A percentile compares a stretch with the other conserved stretches of the same genome.
phyloP scores from a whole-genome alignment of 371 early-diverging fungal species.

The Neoconidiobolus thromboides region DNA sequence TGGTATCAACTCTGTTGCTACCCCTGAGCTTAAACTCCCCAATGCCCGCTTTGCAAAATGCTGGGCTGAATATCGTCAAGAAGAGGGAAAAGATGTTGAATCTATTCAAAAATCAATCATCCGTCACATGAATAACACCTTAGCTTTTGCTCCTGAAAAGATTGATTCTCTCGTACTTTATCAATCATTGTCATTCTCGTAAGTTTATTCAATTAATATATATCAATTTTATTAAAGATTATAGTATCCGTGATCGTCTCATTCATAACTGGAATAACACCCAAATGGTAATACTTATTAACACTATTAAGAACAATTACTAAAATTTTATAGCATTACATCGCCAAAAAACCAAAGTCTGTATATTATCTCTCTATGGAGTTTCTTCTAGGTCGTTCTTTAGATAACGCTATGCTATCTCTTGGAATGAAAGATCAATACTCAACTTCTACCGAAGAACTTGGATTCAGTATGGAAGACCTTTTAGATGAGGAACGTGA shows the following conservation, averaged over 20 bases:
- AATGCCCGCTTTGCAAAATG: constrained; percentile 3
- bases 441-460: constrained; percentile 29
- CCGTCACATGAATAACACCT: constrained; percentile 55
- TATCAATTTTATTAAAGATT: neutral
- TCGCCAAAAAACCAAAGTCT: constrained; percentile 49
- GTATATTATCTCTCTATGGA: constrained; percentile 88
- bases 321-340: neutral
- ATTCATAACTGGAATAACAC: constrained; percentile 75
- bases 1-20: neutral
- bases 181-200: constrained; percentile 63
- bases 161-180: constrained; percentile 71
- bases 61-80: neutral
- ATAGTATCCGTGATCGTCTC: constrained; percentile 64
- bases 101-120: constrained; percentile 54
- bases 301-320: neutral
- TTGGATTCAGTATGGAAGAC: constrained; percentile 79
- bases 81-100: constrained; percentile 20
- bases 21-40: constrained; percentile 2
- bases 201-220: constrained; percentile 8
- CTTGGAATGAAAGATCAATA: constrained; percentile 53
- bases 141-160: constrained; percentile 59
- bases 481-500: constrained; percentile 71
- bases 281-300: constrained; percentile 26
- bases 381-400: constrained; percentile 81
- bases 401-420: constrained; percentile 79